These are phyloP conservation scores for Salix purpurea DNA, from an alignment of 345 rosid species.

Conservation along the genomic window DNA sequence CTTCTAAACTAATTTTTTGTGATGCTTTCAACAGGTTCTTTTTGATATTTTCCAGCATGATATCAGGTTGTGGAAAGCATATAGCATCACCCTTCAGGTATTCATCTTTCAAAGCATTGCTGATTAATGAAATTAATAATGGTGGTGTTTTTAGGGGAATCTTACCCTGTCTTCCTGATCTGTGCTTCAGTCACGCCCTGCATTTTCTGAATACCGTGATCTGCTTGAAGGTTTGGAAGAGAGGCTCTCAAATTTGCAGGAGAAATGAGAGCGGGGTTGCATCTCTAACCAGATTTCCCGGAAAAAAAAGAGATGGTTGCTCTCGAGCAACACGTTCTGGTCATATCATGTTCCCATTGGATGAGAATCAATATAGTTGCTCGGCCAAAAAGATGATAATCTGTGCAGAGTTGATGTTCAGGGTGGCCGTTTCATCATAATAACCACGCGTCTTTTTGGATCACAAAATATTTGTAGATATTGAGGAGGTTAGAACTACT, in stretches of 20 bases:
- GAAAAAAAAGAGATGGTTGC: not conserved
- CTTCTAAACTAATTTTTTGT: not conserved
- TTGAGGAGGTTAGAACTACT: slow-evolving; percentile 5
- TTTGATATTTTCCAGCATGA: slow-evolving; percentile 81
- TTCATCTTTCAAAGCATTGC: not conserved
- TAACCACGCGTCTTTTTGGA: not conserved
- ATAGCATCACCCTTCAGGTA: slow-evolving; percentile 55
- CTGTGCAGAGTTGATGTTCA: not conserved
- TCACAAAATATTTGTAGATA: slow-evolving; percentile 25
- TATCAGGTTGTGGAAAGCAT: slow-evolving; percentile 79
- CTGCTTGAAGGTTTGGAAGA: slow-evolving; percentile 62
- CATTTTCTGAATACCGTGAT: slow-evolving; percentile 68
- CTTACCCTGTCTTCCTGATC: not conserved
- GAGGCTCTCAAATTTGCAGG: slow-evolving; percentile 39
- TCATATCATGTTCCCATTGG: not conserved
- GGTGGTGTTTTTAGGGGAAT: not conserved
- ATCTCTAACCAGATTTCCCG: not conserved
- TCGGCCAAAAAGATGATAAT: not conserved
- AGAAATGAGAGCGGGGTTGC: slow-evolving; percentile 15
- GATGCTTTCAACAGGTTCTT: slow-evolving; percentile 51
- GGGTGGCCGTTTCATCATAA: not conserved
- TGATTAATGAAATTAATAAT: not conserved
- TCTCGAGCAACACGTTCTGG: not conserved
- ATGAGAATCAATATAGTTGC: not conserved
- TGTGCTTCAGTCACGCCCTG: slow-evolving; percentile 53